Base-by-base conservation (phyloP, 1,284 basidiomycete species). In the Xerocomus amazonicus region DNA sequence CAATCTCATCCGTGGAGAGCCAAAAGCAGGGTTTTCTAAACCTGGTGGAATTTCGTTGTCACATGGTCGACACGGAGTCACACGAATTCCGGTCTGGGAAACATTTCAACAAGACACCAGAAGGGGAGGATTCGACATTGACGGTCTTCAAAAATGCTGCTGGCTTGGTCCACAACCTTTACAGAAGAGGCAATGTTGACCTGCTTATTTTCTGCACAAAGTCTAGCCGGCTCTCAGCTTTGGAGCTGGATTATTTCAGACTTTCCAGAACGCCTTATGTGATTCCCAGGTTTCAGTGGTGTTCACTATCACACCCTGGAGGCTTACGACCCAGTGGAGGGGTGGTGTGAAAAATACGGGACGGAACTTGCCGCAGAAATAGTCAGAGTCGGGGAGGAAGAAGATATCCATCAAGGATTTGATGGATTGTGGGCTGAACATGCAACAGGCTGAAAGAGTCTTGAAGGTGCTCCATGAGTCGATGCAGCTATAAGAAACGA, bases 271-370 rank as follows among this genome's bases (percentile, higher is more conserved):
- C n/a, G 59, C 62, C 39, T 59, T 75, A 23, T 73, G 70, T 51
- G 57, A 64, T 26, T 50, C 54, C 23, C 61, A 64, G 35, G 59
- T 72, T n/a, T 72, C 73, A 4, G 58, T 73, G n/a, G 69, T 66
- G 3, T 52, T 73, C n/a, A 53, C 70, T 9, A 59, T 73, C 39
- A 74, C 73, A 6, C 66, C 14, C 62, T 73, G 26, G 73, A 75
- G 52, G 23, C 50, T 16, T 55, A 59, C n/a, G 39, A 33, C 4
- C 43, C 37, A 2, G 67, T 68, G 62, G 62, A 67, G 37, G 33
- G 43, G 4, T 65, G 62, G 62, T 65, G 63, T 64, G 42, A 45
- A 17, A 19, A 4, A 17, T 55, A 65, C 23, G 59, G 48, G 6
- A 42, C 49, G 10, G 26, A 17, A 6, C 47, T 65, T n/a, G 26